These are phyloP conservation scores for Platanthera zijinensis DNA, from an alignment of 106 monocot genomes.

Conservation along the genomic window DNA sequence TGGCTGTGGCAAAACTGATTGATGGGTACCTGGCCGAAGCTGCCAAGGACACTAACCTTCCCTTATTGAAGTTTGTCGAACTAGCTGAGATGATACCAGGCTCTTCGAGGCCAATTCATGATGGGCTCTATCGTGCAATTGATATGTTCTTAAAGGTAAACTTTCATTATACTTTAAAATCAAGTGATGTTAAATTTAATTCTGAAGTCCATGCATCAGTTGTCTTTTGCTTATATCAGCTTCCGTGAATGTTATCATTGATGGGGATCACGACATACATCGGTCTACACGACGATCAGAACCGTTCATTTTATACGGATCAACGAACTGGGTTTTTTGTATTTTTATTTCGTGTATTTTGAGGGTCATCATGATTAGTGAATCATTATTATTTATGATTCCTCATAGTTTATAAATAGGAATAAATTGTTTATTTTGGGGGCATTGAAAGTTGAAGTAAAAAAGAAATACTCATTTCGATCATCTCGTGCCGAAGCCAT, in stretches of 20 bases:
- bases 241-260: neutral
- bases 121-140: constrained; percentile 63
- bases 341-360: too few species aligned
- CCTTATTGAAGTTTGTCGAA: constrained; percentile 44
- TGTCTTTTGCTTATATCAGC: neutral
- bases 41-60: constrained; percentile 44
- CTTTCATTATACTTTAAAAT: neutral
- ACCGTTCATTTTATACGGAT: too few species aligned
- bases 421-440: too few species aligned
- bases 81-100: constrained; percentile 47
- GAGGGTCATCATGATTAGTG: too few species aligned
- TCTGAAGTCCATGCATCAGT: neutral
- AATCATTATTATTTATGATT: too few species aligned
- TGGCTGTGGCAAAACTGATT: constrained; percentile 38
- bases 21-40: constrained; percentile 60
- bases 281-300: too few species aligned
- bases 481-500: too few species aligned
- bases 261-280: too few species aligned
- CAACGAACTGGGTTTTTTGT: too few species aligned
- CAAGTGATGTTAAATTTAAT: neutral
- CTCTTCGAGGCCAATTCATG: constrained; percentile 31
- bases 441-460: too few species aligned
- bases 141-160: constrained; percentile 69
- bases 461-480: too few species aligned
- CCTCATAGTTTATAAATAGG: too few species aligned